phyloP scores from a whole-genome alignment of 176 grass and related monocot species.

The Saccharum officinarum region DNA sequence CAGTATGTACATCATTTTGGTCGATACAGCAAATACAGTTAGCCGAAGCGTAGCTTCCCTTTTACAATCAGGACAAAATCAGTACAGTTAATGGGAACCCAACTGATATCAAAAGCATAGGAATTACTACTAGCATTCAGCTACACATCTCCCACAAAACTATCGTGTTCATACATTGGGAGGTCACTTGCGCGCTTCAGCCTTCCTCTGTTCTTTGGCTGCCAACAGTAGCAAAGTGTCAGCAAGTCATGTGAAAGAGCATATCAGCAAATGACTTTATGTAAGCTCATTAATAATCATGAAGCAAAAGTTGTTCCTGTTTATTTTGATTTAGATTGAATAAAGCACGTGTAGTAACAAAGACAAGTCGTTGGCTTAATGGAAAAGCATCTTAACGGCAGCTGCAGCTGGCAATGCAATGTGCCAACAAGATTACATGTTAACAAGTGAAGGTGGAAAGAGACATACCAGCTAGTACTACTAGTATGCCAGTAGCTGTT shows the following conservation, averaged over 20 bases:
- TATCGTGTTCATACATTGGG: neutral
- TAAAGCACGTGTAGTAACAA: neutral
- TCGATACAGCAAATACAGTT: no score
- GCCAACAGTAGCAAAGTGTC: slow-evolving; percentile 32
- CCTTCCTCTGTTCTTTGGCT: slow-evolving; percentile 73
- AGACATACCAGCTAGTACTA: slow-evolving; percentile 71
- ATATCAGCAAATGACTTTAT: no score
- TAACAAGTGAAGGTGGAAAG: neutral
- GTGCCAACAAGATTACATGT: neutral
- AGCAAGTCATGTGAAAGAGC: slow-evolving; percentile 1
- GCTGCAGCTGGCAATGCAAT: neutral
- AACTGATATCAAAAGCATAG: neutral
- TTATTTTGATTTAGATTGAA: neutral
- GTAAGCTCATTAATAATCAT: neutral
- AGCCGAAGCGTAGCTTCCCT: no score
- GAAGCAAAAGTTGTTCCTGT: neutral
- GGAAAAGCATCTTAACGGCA: neutral
- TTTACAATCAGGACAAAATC: no score
- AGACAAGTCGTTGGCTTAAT: neutral
- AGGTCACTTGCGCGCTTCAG: slow-evolving; percentile 54
- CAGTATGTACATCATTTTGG: no score
- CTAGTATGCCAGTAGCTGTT: no score
- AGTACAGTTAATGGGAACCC: slow-evolving; percentile 8
- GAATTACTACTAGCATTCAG: neutral
- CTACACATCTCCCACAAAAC: neutral